phyloP scores from a whole-genome alignment of 768 basidiomycete genomes.

The Boletus speciosus region DNA sequence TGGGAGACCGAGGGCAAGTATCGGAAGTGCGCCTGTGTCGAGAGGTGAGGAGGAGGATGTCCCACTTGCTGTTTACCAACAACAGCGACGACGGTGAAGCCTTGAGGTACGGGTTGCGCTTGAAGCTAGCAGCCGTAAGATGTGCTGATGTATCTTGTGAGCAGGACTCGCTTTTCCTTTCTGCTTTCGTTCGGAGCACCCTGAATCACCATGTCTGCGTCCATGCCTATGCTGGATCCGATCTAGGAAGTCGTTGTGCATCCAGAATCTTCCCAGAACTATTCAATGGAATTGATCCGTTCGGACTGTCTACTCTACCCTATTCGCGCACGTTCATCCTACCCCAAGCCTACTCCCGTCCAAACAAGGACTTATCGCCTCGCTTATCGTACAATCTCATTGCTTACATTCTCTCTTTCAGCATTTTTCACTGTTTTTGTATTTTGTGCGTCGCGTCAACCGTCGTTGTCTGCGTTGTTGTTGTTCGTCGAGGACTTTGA shows the following conservation, averaged over 20 bases:
- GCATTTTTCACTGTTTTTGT: slow-evolving; percentile 18
- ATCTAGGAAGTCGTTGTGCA: slow-evolving; percentile 27
- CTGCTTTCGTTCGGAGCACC: slow-evolving; percentile 4
- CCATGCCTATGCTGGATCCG: slow-evolving; percentile 7
- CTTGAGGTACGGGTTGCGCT: slow-evolving; percentile 11
- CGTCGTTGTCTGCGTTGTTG: slow-evolving; percentile 2
- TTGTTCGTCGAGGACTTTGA: slow-evolving; percentile 2
- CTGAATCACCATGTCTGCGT: slow-evolving; percentile 1
- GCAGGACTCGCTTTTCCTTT: slow-evolving; percentile 2
- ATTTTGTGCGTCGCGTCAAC: slow-evolving; percentile 6
- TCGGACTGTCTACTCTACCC: slow-evolving; percentile 23
- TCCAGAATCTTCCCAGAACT: slow-evolving; percentile 24
- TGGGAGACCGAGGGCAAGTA: slow-evolving; percentile 41
- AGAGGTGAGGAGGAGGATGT: slow-evolving; percentile 71
- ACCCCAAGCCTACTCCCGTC: slow-evolving; percentile 19
- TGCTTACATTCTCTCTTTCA: slow-evolving; percentile 25
- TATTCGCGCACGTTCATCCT: slow-evolving; percentile 23
- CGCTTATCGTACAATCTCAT: slow-evolving; percentile 31
- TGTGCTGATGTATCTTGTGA: slow-evolving; percentile 5
- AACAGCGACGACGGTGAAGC: slow-evolving; percentile 55
- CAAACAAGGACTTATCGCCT: slow-evolving; percentile 22
- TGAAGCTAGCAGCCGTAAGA: neutral
- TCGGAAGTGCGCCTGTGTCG: slow-evolving; percentile 31
- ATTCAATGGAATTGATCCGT: slow-evolving; percentile 15
- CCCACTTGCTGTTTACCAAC: slow-evolving; percentile 77